These are phyloP conservation scores for Moesziomyces antarcticus DNA, from an alignment of 1,284 basidiomycete species.

Conservation along the genomic window DNA sequence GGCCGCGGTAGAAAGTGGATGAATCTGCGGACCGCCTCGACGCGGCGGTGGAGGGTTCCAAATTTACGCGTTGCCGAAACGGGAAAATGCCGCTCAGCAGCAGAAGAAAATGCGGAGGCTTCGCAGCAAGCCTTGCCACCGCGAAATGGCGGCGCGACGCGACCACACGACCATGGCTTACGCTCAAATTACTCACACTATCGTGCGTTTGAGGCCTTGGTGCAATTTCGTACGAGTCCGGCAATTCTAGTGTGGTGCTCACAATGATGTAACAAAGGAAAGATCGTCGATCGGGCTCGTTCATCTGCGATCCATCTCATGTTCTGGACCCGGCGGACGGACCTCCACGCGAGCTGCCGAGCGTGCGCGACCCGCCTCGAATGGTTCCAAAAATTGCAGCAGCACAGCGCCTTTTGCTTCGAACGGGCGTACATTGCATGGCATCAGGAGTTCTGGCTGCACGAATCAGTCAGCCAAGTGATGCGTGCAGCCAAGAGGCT, in stretches of 20 bases:
- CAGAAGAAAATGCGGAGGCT: neutral
- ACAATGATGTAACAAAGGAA: too few relatives aligned
- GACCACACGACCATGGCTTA: neutral
- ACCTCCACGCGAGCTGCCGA: conserved; percentile 28
- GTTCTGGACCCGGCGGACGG: conserved; percentile 19
- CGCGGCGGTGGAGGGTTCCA: neutral
- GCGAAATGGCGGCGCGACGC: neutral
- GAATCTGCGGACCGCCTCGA: conserved; percentile 16
- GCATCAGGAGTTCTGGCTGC: too few relatives aligned
- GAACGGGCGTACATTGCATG: too few relatives aligned
- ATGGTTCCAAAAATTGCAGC: neutral
- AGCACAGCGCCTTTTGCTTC: neutral
- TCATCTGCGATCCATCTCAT: too few relatives aligned
- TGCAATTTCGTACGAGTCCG: neutral
- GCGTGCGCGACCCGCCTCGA: neutral
- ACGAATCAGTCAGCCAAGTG: too few relatives aligned
- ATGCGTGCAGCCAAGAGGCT: too few relatives aligned
- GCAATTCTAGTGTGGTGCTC: neutral
- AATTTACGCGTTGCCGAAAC: neutral
- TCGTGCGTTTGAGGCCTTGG: neutral
- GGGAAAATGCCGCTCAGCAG: neutral
- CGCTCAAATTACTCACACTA: neutral
- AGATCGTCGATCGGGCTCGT: too few relatives aligned
- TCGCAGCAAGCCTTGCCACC: too few relatives aligned
- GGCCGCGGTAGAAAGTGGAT: conserved; percentile 19